phyloP scores from a whole-genome alignment of 164 flowering plant species.

The Santalum album region DNA sequence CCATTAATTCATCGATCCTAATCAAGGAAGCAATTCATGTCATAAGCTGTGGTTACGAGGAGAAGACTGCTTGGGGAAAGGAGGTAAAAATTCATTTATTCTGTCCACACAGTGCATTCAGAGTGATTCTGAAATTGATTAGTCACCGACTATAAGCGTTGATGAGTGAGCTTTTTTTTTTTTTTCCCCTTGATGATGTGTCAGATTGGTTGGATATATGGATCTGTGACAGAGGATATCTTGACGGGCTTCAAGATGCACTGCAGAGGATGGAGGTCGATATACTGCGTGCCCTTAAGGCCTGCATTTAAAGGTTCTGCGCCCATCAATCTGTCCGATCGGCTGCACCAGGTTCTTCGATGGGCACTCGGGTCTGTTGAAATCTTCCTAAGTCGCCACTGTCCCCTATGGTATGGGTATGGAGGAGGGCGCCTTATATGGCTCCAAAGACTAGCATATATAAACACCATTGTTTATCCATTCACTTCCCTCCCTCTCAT shows the following conservation, averaged over 20 bases:
- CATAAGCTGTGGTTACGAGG: slow-evolving; percentile 94
- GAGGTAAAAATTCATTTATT: no score
- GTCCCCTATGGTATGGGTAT: slow-evolving; percentile 95
- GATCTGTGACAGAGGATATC: slow-evolving; percentile 95
- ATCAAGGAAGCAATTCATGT: slow-evolving; percentile 96
- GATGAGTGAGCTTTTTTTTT: no score
- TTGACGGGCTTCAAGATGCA: slow-evolving; percentile 98
- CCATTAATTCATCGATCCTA: slow-evolving; percentile 62
- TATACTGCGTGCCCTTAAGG: slow-evolving; percentile 94
- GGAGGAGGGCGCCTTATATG: slow-evolving; percentile 91
- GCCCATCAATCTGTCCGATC: slow-evolving; percentile 90
- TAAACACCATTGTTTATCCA: slow-evolving; percentile 91
- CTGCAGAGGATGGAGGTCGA: slow-evolving; percentile 97
- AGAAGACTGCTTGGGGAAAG: slow-evolving; percentile 97
- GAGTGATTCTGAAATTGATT: no score
- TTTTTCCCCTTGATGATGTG: no score
- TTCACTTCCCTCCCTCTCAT: slow-evolving; percentile 93
- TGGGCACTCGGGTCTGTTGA: slow-evolving; percentile 99
- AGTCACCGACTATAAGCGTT: no score
- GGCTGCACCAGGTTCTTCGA: slow-evolving; percentile 91
- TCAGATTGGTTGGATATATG: slow-evolving; percentile 98
- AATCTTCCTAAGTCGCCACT: slow-evolving; percentile 89
- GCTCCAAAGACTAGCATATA: slow-evolving; percentile 90
- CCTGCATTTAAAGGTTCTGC: slow-evolving; percentile 99
- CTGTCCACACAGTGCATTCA: not conserved